phyloP scores from a whole-genome alignment of 805 yeast species.

The Vanderwaltozyma polyspora region DNA sequence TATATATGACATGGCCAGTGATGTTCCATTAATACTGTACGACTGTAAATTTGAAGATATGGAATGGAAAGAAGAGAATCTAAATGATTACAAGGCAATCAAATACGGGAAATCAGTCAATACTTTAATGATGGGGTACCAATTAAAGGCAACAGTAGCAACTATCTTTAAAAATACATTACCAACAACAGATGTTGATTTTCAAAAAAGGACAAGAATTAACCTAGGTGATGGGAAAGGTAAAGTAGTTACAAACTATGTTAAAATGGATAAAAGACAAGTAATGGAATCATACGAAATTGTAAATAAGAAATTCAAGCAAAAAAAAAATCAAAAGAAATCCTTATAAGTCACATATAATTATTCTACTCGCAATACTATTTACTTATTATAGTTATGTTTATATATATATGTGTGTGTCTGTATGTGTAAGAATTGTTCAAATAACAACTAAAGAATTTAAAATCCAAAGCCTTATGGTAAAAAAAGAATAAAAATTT shows the following conservation, averaged over 20 bases:
- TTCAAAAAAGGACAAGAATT: conserved; percentile 27
- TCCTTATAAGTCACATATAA: no score
- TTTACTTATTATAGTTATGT: neutral
- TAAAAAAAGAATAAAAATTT: no score
- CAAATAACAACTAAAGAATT: no score
- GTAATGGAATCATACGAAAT: conserved; percentile 54
- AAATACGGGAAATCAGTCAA: conserved; percentile 35
- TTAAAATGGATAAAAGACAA: conserved; percentile 45
- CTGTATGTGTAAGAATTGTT: no score
- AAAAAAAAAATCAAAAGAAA: conserved; percentile 28
- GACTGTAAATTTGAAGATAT: conserved; percentile 69
- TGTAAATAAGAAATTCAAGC: conserved; percentile 52
- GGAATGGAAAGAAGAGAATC: conserved; percentile 42
- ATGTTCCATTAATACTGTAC: conserved; percentile 73
- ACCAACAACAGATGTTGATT: conserved; percentile 10
- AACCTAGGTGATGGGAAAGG: conserved; percentile 78
- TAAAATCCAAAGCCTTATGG: no score
- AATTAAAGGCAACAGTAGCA: conserved; percentile 45
- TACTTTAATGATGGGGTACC: conserved; percentile 45
- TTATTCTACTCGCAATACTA: neutral
- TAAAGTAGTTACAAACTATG: conserved; percentile 43
- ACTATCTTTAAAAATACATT: conserved; percentile 35
- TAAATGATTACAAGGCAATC: conserved; percentile 29
- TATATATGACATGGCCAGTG: conserved; percentile 78
- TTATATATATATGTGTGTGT: no score